Evolutionary conservation across 176 grass and related monocot species (phyloP).

Genomic region (Aegilops sharonensis): DNA sequence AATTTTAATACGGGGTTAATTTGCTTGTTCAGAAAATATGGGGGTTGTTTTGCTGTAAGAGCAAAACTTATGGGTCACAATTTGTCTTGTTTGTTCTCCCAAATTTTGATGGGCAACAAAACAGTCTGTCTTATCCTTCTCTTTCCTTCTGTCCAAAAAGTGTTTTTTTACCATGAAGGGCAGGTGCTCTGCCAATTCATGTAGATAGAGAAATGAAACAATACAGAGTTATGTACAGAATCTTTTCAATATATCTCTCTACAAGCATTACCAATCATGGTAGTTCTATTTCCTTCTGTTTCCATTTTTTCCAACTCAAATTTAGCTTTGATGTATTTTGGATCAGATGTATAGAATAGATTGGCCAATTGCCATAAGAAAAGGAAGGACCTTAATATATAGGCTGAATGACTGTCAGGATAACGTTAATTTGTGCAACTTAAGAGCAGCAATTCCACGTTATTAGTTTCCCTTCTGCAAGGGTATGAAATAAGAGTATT

Average conservation of each 20-base stretch:
- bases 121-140: not conserved
- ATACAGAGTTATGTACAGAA: no score
- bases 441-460: not conserved
- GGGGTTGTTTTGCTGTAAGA: not conserved
- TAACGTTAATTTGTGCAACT: not conserved
- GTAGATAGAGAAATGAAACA: no score
- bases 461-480: not conserved
- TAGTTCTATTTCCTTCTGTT: not conserved
- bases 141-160: not conserved
- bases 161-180: no score
- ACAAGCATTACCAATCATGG: not conserved
- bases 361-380: not conserved
- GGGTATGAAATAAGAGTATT: not conserved
- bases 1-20: no score
- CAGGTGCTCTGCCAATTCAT: no score
- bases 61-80: not conserved
- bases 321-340: not conserved
- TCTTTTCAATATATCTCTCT: not conserved
- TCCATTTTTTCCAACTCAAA: not conserved
- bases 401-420: not conserved
- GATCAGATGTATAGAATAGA: not conserved
- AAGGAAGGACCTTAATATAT: constrained; percentile 1
- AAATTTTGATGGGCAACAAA: not conserved
- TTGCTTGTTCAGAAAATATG: no score
- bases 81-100: not conserved